Evolutionary conservation across 306 rosid genomes (phyloP).

Genomic region (Dryas alaskensis): DNA sequence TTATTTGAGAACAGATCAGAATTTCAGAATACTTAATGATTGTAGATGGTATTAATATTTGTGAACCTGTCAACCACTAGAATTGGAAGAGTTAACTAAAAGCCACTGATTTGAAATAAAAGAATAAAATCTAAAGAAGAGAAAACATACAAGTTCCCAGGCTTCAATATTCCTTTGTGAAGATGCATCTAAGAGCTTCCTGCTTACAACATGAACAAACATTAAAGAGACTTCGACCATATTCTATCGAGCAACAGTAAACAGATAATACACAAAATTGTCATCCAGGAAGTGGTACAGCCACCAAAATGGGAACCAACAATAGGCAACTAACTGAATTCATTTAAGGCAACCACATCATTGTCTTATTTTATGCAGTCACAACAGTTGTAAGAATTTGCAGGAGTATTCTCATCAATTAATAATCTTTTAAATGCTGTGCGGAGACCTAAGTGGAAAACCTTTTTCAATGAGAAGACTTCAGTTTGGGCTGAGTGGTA

Average conservation of each 20-base stretch:
- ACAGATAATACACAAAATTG: slow-evolving; percentile 9
- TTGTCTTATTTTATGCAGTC: neutral
- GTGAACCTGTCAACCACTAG: neutral
- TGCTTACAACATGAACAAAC: slow-evolving; percentile 34
- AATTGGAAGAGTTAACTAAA: neutral
- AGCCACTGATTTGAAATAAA: neutral
- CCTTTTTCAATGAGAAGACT: neutral
- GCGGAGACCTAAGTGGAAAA: neutral
- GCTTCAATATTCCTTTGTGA: slow-evolving; percentile 53
- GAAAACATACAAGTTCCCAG: slow-evolving; percentile 85
- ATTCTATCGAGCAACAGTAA: neutral
- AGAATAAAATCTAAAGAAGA: neutral
- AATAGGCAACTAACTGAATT: slow-evolving; percentile 3
- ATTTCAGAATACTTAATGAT: neutral
- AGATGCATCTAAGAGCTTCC: slow-evolving; percentile 46
- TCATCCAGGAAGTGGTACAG: slow-evolving; percentile 3
- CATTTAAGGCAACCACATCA: slow-evolving; percentile 13
- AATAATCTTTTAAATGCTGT: neutral
- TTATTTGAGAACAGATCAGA: too few relatives aligned
- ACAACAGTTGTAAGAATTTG: neutral
- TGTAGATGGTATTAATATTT: neutral
- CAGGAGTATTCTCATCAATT: neutral
- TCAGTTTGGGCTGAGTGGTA: neutral
- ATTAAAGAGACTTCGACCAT: slow-evolving; percentile 1
- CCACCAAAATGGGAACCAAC: slow-evolving; percentile 19